Base-by-base conservation (phyloP, 169 alveolate genomes). In the Plasmodium reichenowi region DNA sequence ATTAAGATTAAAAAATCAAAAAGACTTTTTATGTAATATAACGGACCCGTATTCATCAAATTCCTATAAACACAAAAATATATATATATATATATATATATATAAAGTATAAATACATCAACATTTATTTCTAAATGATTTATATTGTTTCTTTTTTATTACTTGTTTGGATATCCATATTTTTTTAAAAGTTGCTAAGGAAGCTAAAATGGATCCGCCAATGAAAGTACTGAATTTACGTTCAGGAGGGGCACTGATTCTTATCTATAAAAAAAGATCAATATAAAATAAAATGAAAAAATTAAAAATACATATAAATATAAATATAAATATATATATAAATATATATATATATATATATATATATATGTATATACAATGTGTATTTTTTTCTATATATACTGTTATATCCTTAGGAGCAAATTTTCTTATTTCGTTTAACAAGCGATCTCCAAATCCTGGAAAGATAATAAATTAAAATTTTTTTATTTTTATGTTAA, bases 341-440 rank as follows among this genome's bases (percentile, higher is more conserved):
- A 6, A 0, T 47, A 38, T 12, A 38, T 38, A 59, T 74, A 59
- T 26, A 10, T 15, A 4, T 52, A n/a, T 38, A 59, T n/a, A 47
- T 20, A 60, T 24, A 8, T 29, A 12, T 72, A 12, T 56, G 2
- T 63, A 24, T 45, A 29, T 50, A n/a, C n/a, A n/a, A n/a, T n/a
- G n/a, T n/a, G n/a, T n/a, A n/a, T n/a, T n/a, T n/a, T n/a, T n/a
- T n/a, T n/a, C n/a, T n/a, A n/a, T n/a, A n/a, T n/a, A 26, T 85
- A 88, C 88, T 54, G 89, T 71, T n/a, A 78, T 67, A 15, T 93
- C 96, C 88, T 93, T 93, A n/a, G 96, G 96, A 38, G 96, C 94
- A 24, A 91, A 80, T 68, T 91, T 91, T 59, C 94, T 87, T 22
- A 93, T 92, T 72, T 93, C 96, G 45, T 88, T 80, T 20, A 93